These are phyloP conservation scores for Suillus occidentalis DNA, from an alignment of 768 basidiomycete species.

Conservation along the genomic window DNA sequence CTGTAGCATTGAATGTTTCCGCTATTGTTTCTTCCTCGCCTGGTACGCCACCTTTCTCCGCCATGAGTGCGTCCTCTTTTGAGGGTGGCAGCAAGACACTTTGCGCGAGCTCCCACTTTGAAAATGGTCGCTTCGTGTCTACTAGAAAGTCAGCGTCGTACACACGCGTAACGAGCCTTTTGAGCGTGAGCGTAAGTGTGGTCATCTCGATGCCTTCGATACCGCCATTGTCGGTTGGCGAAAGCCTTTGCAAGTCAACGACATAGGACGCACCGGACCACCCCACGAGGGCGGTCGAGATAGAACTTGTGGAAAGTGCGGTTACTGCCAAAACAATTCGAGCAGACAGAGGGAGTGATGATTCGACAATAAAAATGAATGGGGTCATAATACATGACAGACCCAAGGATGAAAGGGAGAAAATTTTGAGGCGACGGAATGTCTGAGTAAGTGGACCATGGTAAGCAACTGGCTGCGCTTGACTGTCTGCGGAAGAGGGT, in stretches of 20 bases:
- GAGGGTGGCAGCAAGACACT: slow-evolving; percentile 46
- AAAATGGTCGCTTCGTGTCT: slow-evolving; percentile 66
- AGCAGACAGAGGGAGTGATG: slow-evolving; percentile 67
- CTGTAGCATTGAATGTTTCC: slow-evolving; percentile 62
- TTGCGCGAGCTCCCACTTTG: slow-evolving; percentile 76
- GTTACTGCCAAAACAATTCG: slow-evolving; percentile 66
- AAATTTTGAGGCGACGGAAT: slow-evolving; percentile 77
- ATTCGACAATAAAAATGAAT: slow-evolving; percentile 80
- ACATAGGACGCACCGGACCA: slow-evolving; percentile 78
- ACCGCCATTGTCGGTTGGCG: slow-evolving; percentile 41
- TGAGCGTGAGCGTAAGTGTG: slow-evolving; percentile 61
- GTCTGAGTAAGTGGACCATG: slow-evolving; percentile 70
- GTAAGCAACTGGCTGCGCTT: slow-evolving; percentile 44
- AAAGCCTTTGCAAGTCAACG: slow-evolving; percentile 53
- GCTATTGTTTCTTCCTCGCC: slow-evolving; percentile 78
- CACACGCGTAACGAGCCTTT: slow-evolving; percentile 63
- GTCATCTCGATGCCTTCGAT: slow-evolving; percentile 66
- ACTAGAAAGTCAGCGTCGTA: slow-evolving; percentile 75
- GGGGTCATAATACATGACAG: slow-evolving; percentile 71
- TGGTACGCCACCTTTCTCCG: slow-evolving; percentile 33
- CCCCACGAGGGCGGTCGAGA: slow-evolving; percentile 74
- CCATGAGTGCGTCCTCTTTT: slow-evolving; percentile 32
- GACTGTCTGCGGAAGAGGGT: slow-evolving; percentile 4
- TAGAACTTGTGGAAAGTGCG: slow-evolving; percentile 68
- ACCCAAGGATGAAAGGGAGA: slow-evolving; percentile 77